phyloP scores from a whole-genome alignment of 176 grass and related monocot genomes.

The Rhipidocladum racemiflorum region DNA sequence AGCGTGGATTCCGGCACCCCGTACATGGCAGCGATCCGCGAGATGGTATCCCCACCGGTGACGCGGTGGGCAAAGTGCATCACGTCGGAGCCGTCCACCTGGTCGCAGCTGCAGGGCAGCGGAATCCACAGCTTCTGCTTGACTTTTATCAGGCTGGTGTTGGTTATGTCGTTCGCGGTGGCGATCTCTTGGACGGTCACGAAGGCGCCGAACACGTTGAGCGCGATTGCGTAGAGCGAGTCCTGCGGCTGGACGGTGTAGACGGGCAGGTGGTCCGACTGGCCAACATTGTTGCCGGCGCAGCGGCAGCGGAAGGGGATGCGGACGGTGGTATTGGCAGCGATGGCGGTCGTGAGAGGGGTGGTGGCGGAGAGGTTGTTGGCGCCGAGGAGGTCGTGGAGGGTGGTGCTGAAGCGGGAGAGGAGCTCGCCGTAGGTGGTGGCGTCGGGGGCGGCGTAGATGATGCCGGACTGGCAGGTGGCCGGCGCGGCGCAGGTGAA shows the following conservation, averaged over 20 bases:
- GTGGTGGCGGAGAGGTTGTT: constrained; percentile 10
- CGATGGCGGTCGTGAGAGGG: not conserved
- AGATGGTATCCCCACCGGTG: constrained; percentile 1
- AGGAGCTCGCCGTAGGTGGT: constrained; percentile 58
- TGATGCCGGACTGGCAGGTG: constrained; percentile 50
- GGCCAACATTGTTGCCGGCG: constrained; percentile 25
- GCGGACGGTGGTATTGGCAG: constrained; percentile 1
- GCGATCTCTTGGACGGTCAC: constrained; percentile 64
- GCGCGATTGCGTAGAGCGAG: constrained; percentile 52
- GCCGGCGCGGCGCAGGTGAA: constrained; percentile 33
- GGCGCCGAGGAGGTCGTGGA: constrained; percentile 48
- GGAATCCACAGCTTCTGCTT: constrained; percentile 60
- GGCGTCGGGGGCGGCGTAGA: constrained; percentile 48
- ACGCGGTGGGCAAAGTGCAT: constrained; percentile 64
- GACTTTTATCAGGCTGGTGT: constrained; percentile 15
- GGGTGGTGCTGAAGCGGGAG: constrained; percentile 51
- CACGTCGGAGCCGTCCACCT: constrained; percentile 36
- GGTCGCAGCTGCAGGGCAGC: constrained; percentile 83
- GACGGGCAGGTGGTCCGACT: constrained; percentile 33
- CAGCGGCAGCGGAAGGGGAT: constrained; percentile 69
- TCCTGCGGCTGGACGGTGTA: constrained; percentile 55
- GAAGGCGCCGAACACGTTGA: constrained; percentile 35
- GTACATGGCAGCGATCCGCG: constrained; percentile 50
- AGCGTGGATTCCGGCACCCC: constrained; percentile 43
- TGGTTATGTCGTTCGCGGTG: constrained; percentile 38